Evolutionary conservation across 2,329 filamentous ascomycete genomes (phyloP).

Genomic region (Trichoderma sp.): DNA sequence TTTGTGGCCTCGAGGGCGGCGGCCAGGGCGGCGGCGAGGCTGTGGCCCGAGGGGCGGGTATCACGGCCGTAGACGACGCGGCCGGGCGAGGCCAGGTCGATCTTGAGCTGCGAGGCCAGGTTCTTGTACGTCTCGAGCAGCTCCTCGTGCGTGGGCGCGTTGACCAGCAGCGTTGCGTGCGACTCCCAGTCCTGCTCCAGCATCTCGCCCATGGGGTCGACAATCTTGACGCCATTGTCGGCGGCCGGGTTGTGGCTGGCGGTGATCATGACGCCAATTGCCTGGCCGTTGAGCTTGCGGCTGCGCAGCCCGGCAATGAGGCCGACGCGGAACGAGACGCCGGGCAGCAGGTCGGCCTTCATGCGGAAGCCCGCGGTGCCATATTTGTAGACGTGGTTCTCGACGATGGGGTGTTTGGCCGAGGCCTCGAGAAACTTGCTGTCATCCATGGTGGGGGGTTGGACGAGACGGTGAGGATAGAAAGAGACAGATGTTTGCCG

Average conservation of each 20-base stretch:
- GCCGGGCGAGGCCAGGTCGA: constrained; percentile 69
- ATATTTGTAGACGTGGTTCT: constrained; percentile 61
- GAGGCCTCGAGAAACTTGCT: constrained; percentile 60
- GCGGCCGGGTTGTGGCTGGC: constrained; percentile 88
- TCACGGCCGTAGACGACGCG: constrained; percentile 90
- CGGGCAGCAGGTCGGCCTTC: constrained; percentile 79
- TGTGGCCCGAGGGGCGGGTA: constrained; percentile 87
- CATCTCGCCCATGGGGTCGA: constrained; percentile 98
- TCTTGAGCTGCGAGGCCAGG: constrained; percentile 73
- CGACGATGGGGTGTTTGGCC: constrained; percentile 61
- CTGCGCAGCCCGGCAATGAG: constrained; percentile 86
- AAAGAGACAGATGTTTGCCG: not conserved
- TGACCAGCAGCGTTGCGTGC: constrained; percentile 86
- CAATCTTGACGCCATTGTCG: constrained; percentile 93
- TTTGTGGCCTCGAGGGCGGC: constrained; percentile 77
- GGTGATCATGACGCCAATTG: constrained; percentile 96
- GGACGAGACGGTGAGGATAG: not conserved
- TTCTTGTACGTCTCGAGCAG: constrained; percentile 75
- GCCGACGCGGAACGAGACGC: constrained; percentile 89
- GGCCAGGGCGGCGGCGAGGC: constrained; percentile 75
- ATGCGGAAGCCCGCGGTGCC: constrained; percentile 70
- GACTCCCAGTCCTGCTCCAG: constrained; percentile 93
- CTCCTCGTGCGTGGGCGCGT: constrained; percentile 72
- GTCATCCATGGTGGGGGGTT: constrained; percentile 49
- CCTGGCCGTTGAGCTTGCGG: constrained; percentile 83